phyloP scores from a whole-genome alignment of 2,329 filamentous ascomycete genomes.

The Colletotrichum siamense region DNA sequence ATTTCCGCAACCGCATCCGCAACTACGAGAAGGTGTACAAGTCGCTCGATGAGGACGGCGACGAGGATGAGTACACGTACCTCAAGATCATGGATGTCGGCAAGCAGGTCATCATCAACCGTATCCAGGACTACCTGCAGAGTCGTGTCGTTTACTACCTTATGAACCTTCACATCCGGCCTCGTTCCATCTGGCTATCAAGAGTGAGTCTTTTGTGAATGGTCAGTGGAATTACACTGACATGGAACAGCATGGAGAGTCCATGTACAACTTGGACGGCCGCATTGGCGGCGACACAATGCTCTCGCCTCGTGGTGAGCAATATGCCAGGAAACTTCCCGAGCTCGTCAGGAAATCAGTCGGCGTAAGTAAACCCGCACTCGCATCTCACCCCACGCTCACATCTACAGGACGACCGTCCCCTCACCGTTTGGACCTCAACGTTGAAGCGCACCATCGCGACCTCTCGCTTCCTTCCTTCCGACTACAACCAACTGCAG shows the following conservation, averaged over 20 bases:
- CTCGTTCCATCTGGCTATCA: constrained; percentile 95
- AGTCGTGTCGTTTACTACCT: constrained; percentile 97
- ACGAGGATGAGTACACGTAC: constrained; percentile 89
- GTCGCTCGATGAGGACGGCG: constrained; percentile 80
- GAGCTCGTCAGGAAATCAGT: constrained; percentile 85
- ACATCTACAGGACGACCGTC: constrained; percentile 59
- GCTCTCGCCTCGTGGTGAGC: constrained; percentile 83
- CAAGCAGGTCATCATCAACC: constrained; percentile 96
- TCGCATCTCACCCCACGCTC: not conserved
- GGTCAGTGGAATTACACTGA: not conserved
- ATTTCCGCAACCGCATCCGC: constrained; percentile 92
- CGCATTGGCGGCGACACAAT: constrained; percentile 92
- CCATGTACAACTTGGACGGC: constrained; percentile 86
- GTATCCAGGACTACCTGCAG: constrained; percentile 95
- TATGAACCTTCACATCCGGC: constrained; percentile 98
- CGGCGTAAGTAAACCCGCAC: constrained; percentile 63
- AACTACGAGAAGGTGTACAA: constrained; percentile 98
- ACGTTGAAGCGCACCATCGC: constrained; percentile 84
- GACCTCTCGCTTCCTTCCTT: constrained; percentile 82
- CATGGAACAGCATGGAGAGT: constrained; percentile 81
- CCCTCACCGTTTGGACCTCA: constrained; percentile 68
- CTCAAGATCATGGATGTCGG: constrained; percentile 98
- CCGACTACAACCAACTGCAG: constrained; percentile 89
- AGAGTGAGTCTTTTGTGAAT: constrained; percentile 63
- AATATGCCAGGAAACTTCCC: constrained; percentile 85